Evolutionary conservation across 768 basidiomycete species (phyloP), one percentile per base, ranked within the genome.

Genomic region (Xerocomus potaroensis): DNA sequence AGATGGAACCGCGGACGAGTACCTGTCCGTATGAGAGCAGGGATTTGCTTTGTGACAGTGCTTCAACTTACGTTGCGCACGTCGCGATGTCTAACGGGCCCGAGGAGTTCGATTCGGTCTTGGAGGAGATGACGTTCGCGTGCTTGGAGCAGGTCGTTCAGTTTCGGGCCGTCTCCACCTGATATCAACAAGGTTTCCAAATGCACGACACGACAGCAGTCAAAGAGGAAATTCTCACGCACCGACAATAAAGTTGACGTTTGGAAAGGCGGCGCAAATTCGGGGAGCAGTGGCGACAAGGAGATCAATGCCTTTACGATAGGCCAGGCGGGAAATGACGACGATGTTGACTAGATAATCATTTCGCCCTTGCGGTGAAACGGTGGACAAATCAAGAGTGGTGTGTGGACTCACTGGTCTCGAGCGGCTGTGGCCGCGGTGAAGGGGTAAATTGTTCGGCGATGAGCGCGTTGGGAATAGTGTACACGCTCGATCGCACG

Each of bases 271-370:
- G 1, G 76, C 76, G 57, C 95, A 98, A 47, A 99, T 90, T 19
- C 83, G 79, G 0, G 96, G 96, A 0, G 91, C 89, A 0, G 89
- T 87, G 1, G 91, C 92, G 0, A 98, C 88, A 5, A 99, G 79
- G 3, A 99, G 79, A 61, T 99, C 96, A 43, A 99, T 84, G 1
- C 96, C 96, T 71, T 98, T 99, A 40, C 96, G 80, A 59, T 98
- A 97, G 0, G 88, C 91, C 24, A 98, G 72, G 12, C 96, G 82
- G 2, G 92, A 91, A 10, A 99, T 66, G 11, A 96, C 81, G 3
- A 99, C 83, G 36, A 99, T 89, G 3, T 87, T 96, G 47, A 97
- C 94, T 95, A n/a, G n/a, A n/a, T n/a, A n/a, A n/a, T n/a, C n/a
- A n/a, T n/a, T n/a, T n/a, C n/a, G n/a, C n/a, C n/a, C n/a, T n/a